phyloP scores from a whole-genome alignment of 1,139 yeast species.

The Candida sanyaensis region DNA sequence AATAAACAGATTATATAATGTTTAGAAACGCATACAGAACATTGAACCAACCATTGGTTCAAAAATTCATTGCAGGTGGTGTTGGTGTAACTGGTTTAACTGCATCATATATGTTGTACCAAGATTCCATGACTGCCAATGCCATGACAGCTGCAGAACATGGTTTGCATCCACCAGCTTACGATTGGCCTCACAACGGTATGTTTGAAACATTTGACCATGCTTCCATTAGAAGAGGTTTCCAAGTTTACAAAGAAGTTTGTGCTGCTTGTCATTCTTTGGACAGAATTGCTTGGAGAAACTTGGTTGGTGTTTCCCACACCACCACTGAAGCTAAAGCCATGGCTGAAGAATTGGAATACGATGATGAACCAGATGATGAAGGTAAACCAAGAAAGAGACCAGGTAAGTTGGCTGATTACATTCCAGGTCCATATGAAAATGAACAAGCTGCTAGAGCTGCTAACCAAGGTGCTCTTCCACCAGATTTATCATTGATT shows the following conservation, averaged over 20 bases:
- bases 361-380: conserved; percentile 99
- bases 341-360: conserved; percentile 95
- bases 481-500: conserved; percentile 96
- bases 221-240: conserved; percentile 97
- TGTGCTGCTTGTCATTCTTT: conserved; percentile 99
- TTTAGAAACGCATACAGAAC: conserved; percentile 29
- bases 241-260: conserved; percentile 97
- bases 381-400: conserved; percentile 99
- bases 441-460: conserved; percentile 99
- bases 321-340: conserved; percentile 87
- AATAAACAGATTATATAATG: conserved; percentile 17
- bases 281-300: conserved; percentile 98
- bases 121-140: conserved; percentile 78
- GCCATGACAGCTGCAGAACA: conserved; percentile 99
- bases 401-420: conserved; percentile 96
- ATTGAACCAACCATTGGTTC: conserved; percentile 39
- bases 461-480: conserved; percentile 98
- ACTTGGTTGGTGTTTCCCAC: conserved; percentile 95
- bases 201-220: conserved; percentile 94
- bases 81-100: conserved; percentile 69
- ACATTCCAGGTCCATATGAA: conserved; percentile 92
- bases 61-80: conserved; percentile 61
- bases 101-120: conserved; percentile 75
- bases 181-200: conserved; percentile 93
- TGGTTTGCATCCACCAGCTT: conserved; percentile 94